Conservation (phyloP, 2,329 filamentous ascomycete species). For the Cytospora chrysosperma region DNA sequence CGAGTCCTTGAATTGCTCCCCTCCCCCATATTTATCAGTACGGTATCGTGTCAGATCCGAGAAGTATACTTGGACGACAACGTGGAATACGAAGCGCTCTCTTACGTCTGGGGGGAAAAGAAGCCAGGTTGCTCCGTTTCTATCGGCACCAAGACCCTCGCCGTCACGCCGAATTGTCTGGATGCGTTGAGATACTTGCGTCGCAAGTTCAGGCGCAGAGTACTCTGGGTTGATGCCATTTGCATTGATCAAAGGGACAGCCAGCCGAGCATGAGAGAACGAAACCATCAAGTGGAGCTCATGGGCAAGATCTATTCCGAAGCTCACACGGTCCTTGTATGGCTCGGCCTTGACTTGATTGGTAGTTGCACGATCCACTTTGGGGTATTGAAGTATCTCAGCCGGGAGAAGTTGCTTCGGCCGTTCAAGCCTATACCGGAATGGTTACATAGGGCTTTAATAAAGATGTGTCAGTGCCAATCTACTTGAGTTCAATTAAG, state of each 20-base stretch:
- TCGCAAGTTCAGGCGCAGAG: background rate
- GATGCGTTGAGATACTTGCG: background rate
- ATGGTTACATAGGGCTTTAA: background rate
- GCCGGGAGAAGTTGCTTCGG: background rate
- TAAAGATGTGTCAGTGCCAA: background rate
- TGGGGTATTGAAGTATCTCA: background rate
- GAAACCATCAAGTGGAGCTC: background rate
- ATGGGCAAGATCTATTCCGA: background rate
- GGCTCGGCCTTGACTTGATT: too few species aligned
- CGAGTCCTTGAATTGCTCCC: background rate
- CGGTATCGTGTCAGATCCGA: background rate
- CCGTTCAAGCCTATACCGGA: background rate
- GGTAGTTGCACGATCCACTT: too few species aligned
- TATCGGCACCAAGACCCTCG: background rate
- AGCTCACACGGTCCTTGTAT: background rate
- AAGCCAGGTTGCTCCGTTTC: background rate
- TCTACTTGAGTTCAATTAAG: too few species aligned
- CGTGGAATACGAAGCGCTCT: background rate
- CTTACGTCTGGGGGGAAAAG: background rate
- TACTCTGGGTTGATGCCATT: background rate
- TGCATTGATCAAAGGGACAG: background rate
- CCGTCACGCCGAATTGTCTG: conserved; percentile 1
- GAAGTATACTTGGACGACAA: background rate
- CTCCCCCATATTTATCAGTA: background rate
- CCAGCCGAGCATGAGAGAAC: background rate